Percentiles rank a stretch among this genome's conserved stretches.
Evolutionary conservation across 768 basidiomycete species (phyloP).

Genomic region (Suillus subaureus): DNA sequence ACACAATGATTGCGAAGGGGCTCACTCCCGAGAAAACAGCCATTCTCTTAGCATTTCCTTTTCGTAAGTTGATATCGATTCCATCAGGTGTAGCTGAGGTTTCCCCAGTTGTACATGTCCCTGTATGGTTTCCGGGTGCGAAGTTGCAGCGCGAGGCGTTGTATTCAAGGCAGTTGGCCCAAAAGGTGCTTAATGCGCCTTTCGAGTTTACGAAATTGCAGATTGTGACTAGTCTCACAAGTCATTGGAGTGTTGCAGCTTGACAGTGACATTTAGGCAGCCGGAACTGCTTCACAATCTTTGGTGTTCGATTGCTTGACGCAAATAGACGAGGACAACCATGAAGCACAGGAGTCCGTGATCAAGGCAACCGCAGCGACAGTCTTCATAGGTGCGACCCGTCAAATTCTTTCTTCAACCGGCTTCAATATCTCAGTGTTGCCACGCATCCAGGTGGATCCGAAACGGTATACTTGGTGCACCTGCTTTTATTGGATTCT

Average conservation of each 20-base stretch:
- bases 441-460: background rate
- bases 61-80: conserved; percentile 17
- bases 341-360: conserved; percentile 18
- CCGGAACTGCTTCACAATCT: conserved; percentile 23
- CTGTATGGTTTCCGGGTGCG: conserved; percentile 24
- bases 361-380: conserved; percentile 26
- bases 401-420: background rate
- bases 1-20: conserved; percentile 6
- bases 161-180: conserved; percentile 16
- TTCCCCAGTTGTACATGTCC: conserved; percentile 19
- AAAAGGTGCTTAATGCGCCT: conserved; percentile 21
- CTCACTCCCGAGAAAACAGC: conserved; percentile 24
- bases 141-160: conserved; percentile 14
- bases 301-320: conserved; percentile 24
- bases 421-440: background rate
- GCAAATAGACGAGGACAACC: conserved; percentile 7
- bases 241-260: background rate
- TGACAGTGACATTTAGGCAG: conserved; percentile 16
- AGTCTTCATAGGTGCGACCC: conserved; percentile 23
- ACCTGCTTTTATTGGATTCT: background rate
- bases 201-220: conserved; percentile 27
- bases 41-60: conserved; percentile 23
- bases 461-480: conserved; percentile 2
- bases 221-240: background rate
- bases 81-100: background rate